A percentile compares a stretch with the other conserved stretches of the same genome.
These are phyloP conservation scores for Geotrichum candidum DNA, from an alignment of 1,139 yeast species.

Conservation along the genomic window DNA sequence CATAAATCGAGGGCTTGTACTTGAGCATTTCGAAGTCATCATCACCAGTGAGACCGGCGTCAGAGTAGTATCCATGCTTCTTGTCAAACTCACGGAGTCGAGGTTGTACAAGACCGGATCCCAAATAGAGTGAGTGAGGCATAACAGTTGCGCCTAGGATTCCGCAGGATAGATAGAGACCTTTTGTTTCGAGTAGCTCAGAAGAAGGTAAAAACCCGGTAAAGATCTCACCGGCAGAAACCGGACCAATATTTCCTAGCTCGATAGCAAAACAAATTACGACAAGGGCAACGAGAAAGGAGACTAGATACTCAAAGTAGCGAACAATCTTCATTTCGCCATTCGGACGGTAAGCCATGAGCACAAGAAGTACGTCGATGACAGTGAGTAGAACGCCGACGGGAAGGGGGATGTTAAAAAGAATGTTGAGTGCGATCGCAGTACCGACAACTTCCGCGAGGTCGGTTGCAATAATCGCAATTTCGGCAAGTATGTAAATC, in stretches of 20 bases:
- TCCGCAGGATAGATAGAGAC: slow-evolving; percentile 69
- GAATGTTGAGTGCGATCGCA: slow-evolving; percentile 74
- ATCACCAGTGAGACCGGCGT: slow-evolving; percentile 40
- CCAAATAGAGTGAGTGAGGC: slow-evolving; percentile 74
- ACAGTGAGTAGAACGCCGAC: slow-evolving; percentile 74
- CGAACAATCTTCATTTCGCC: slow-evolving; percentile 59
- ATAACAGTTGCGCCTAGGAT: slow-evolving; percentile 78
- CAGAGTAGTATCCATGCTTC: slow-evolving; percentile 29
- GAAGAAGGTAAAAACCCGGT: slow-evolving; percentile 67
- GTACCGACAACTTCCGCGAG: slow-evolving; percentile 84
- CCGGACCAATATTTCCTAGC: slow-evolving; percentile 49
- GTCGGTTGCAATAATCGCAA: slow-evolving; percentile 79
- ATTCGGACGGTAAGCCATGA: slow-evolving; percentile 70
- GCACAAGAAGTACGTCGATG: slow-evolving; percentile 64
- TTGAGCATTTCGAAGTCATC: slow-evolving; percentile 27
- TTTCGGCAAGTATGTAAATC: slow-evolving; percentile 66
- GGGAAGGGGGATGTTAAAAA: slow-evolving; percentile 62
- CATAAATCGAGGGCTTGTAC: slow-evolving; percentile 51
- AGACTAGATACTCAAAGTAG: slow-evolving; percentile 61
- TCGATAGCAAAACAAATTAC: slow-evolving; percentile 68
- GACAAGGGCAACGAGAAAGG: slow-evolving; percentile 59
- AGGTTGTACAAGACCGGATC: slow-evolving; percentile 71
- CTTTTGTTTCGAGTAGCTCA: slow-evolving; percentile 55
- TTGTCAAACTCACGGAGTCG: slow-evolving; percentile 56
- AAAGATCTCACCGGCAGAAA: slow-evolving; percentile 47